phyloP scores from a whole-genome alignment of 2,329 filamentous ascomycete species.

The Cadophora gregata region DNA sequence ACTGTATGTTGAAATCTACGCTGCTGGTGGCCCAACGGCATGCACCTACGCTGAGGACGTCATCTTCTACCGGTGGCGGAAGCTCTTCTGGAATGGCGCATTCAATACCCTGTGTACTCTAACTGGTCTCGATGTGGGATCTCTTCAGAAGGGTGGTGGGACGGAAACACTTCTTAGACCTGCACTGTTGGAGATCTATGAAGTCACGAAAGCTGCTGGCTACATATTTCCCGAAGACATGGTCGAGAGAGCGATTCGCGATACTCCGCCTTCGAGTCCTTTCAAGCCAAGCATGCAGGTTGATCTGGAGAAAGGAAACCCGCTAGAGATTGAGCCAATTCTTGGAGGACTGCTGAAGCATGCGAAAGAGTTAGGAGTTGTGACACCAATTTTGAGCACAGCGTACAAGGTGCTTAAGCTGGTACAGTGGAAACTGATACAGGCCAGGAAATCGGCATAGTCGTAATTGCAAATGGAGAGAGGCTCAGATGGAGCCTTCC shows the following conservation, averaged over 20 bases:
- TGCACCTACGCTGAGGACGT: too few species aligned
- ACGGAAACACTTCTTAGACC: too few species aligned
- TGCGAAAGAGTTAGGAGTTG: not conserved
- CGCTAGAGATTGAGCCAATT: conserved; percentile 1
- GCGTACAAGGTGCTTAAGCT: not conserved
- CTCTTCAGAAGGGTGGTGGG: too few species aligned
- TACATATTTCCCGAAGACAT: too few species aligned
- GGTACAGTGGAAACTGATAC: conserved; percentile 14
- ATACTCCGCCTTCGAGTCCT: not conserved
- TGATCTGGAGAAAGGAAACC: not conserved
- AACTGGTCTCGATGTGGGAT: conserved; percentile 13
- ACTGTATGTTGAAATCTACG: too few species aligned
- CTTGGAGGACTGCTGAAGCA: conserved; percentile 1
- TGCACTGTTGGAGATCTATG: too few species aligned
- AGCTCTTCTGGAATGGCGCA: conserved; percentile 31
- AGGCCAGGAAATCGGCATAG: too few species aligned
- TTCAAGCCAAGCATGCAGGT: not conserved
- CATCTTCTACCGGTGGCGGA: conserved; percentile 15
- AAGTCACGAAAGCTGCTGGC: too few species aligned
- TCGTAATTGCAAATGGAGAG: too few species aligned
- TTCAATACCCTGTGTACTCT: conserved; percentile 33
- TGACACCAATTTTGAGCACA: conserved; percentile 4
- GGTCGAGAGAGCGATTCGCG: too few species aligned
- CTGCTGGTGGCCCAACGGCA: too few species aligned
- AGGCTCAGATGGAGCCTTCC: too few species aligned